Base-by-base conservation (phyloP, 768 basidiomycete genomes). In the Auricularia sp. region DNA sequence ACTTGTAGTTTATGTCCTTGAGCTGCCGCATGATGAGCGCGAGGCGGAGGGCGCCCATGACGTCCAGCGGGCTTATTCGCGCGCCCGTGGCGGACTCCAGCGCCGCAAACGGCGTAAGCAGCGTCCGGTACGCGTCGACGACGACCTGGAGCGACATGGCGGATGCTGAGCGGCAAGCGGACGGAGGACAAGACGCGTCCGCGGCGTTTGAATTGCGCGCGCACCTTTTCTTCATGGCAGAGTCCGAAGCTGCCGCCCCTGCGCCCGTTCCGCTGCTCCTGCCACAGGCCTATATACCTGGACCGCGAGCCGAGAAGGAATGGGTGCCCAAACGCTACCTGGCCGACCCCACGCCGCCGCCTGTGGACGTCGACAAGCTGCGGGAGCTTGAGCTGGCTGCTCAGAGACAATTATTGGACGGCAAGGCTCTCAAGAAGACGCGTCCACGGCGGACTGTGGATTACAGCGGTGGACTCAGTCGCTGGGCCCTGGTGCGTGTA, bases 391-490 rank as follows among this genome's bases (percentile, higher is more conserved):
- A 95, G 71, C 78, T 91, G 67, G 91, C 90, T 1, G 85, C 82
- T 69, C 86, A 83, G 35, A 78, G 87, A 61, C 87, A 86, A 71
- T 77, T 84, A 70, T 78, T 90, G 67, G 92, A 93, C 70, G 91
- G 92, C 3, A 91, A 90, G 73, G 78, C 85, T 18, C 82, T 89
- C 67, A 96, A 93, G 82, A 95, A 94, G 80, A 94, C 91, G 59
- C 83, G 94, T 67, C 94, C 97, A 24, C 79, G 95, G 64, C 79
- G 94, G 77, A 98, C 97, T 21, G 95, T 98, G 13, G 97, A 98
- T 76, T 98, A 94, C 70, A 89, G 89, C 69, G 94, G 94, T 35
- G 87, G 87, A 1, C 81, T 96, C 76, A 90, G 89, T 16, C 82
- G 94, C 68, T 97, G 92, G 94, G 76, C 81, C 64, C 73, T 93